A percentile compares a stretch with the other conserved stretches of the same genome.
phyloP scores from a whole-genome alignment of 768 basidiomycete genomes.

The Podaxis sp. region DNA sequence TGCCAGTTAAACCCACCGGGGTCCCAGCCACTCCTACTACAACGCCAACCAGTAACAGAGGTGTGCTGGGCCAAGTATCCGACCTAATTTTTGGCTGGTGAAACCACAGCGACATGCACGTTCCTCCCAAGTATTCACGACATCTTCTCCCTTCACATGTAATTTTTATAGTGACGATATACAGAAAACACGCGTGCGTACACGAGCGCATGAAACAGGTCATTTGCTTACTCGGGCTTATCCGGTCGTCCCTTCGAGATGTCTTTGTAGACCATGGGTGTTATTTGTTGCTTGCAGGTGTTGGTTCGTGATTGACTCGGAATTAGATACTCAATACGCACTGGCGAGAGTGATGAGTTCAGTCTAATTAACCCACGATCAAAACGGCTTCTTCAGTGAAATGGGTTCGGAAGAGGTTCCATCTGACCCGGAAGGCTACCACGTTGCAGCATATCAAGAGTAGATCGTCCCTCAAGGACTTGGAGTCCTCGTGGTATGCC shows the following conservation, averaged over 20 bases:
- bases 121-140: not conserved
- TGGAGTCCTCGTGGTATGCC: not conserved
- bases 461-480: not conserved
- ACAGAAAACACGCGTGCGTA: not conserved
- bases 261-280: not conserved
- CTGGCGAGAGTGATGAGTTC: not conserved
- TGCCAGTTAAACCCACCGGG: constrained; percentile 10
- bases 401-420: not conserved
- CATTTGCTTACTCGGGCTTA: not conserved
- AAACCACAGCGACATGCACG: not conserved
- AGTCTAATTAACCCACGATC: constrained; percentile 6
- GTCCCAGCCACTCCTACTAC: constrained; percentile 17
- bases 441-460: not conserved
- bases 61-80: constrained; percentile 68
- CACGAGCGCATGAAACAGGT: not conserved
- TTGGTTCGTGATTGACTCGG: not conserved
- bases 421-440: not conserved
- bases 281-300: not conserved
- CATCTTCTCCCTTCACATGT: not conserved
- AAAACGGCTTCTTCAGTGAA: not conserved
- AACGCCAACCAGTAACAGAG: constrained; percentile 43
- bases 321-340: not conserved
- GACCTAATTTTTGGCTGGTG: constrained; percentile 85
- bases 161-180: not conserved
- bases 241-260: not conserved